Evolutionary conservation across 2,329 filamentous ascomycete species (phyloP).

Genomic region (Xylariaceae sp.): DNA sequence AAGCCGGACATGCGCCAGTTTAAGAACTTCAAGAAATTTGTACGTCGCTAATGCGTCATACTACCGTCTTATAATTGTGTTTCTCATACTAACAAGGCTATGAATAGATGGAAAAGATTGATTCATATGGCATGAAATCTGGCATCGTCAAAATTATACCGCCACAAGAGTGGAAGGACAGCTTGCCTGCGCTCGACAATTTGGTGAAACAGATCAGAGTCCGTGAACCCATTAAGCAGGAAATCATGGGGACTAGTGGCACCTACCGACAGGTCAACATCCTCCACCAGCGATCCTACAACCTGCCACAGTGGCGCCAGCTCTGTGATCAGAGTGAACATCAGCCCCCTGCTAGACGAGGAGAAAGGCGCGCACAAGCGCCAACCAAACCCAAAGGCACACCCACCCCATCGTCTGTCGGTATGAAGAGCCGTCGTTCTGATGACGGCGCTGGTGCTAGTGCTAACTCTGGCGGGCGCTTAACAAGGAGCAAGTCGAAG

Average conservation of each 20-base stretch:
- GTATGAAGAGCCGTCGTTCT: conserved; percentile 41
- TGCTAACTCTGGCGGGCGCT: conserved; percentile 29
- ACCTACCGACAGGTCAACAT: conserved; percentile 97
- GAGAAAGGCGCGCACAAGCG: conserved; percentile 66
- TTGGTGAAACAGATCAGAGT: conserved; percentile 87
- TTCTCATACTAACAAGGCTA: conserved; percentile 28
- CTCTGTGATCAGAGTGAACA: conserved; percentile 93
- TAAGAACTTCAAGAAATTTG: conserved; percentile 85
- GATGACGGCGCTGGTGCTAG: conserved; percentile 33
- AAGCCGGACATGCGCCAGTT: conserved; percentile 95
- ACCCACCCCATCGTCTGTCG: conserved; percentile 32
- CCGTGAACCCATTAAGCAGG: conserved; percentile 95
- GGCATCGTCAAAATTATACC: conserved; percentile 96
- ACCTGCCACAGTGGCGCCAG: conserved; percentile 90
- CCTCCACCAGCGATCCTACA: conserved; percentile 92
- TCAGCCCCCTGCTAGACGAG: conserved; percentile 86
- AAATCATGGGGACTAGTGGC: conserved; percentile 93
- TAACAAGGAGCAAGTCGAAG: conserved; percentile 38
- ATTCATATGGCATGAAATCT: conserved; percentile 94
- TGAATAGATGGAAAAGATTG: conserved; percentile 69
- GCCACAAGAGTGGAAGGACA: conserved; percentile 85
- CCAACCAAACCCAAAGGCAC: conserved; percentile 46
- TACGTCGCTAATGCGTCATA: conserved; percentile 42
- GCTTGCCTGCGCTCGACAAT: conserved; percentile 74
- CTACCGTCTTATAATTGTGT: not conserved